phyloP scores from a whole-genome alignment of 2,329 filamentous ascomycete species.

The Aspergillus sp. region DNA sequence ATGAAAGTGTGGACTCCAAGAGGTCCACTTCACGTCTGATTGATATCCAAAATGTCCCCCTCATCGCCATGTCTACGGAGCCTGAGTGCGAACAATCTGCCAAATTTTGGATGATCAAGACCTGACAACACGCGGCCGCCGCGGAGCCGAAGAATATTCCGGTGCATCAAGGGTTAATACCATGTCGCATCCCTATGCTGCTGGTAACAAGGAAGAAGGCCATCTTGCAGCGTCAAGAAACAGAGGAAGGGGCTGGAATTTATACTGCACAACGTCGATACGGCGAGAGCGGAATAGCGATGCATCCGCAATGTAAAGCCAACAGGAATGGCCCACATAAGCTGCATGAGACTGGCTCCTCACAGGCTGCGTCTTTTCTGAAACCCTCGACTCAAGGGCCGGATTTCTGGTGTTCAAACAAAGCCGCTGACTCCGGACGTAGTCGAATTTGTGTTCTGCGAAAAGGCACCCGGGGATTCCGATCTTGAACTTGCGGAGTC shows the following conservation, averaged over 20 bases:
- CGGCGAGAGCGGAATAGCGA: background rate
- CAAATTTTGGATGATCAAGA: background rate
- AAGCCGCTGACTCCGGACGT: background rate
- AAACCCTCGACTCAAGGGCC: background rate
- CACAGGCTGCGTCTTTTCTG: conserved; percentile 2
- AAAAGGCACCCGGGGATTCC: background rate
- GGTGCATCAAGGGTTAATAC: background rate
- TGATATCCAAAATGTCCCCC: too few species aligned
- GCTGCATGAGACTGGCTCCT: conserved; percentile 1
- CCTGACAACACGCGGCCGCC: background rate
- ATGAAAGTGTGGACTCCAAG: too few species aligned
- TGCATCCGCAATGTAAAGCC: background rate
- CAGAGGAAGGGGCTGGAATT: background rate
- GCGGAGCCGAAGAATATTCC: background rate
- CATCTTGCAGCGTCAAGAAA: background rate
- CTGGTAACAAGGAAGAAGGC: background rate
- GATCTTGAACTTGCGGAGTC: background rate
- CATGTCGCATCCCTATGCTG: background rate
- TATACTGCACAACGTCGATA: background rate
- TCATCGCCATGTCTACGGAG: background rate
- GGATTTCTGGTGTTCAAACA: background rate
- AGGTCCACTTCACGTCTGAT: too few species aligned
- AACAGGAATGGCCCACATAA: background rate
- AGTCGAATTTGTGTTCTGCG: background rate
- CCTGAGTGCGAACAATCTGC: background rate